Evolutionary conservation across 305 asterid species (phyloP).

Genomic region (Fraxinus albicans): DNA sequence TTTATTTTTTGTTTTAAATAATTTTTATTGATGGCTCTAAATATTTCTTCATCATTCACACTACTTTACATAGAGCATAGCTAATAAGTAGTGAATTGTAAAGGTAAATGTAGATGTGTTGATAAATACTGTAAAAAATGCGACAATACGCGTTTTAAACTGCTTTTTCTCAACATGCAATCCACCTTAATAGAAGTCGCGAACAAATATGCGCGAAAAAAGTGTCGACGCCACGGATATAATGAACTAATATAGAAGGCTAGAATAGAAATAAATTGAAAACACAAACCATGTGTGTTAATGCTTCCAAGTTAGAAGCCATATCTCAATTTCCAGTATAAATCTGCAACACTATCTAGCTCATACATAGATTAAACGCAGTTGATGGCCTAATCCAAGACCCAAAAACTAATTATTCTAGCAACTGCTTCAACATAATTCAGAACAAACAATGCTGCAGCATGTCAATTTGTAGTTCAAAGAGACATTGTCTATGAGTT

Average conservation of each 20-base stretch:
- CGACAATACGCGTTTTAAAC: not conserved
- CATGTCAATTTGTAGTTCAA: not conserved
- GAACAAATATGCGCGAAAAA: no score
- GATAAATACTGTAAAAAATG: not conserved
- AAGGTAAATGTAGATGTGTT: not conserved
- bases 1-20: no score
- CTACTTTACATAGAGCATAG: no score
- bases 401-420: not conserved
- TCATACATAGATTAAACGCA: not conserved
- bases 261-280: not conserved
- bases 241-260: not conserved
- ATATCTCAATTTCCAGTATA: not conserved
- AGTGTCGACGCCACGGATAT: not conserved
- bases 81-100: not conserved
- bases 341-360: not conserved
- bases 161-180: not conserved
- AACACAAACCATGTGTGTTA: not conserved
- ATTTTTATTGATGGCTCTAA: not conserved
- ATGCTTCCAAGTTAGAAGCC: constrained; percentile 1
- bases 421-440: not conserved
- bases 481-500: not conserved
- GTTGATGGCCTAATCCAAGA: not conserved
- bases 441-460: not conserved
- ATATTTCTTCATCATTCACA: not conserved
- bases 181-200: not conserved